Percentiles rank a stretch among this genome's conserved stretches.
These are phyloP conservation scores for Thalassiosira profunda DNA, from an alignment of 108 stramenopile genomes.

Conservation along the genomic window DNA sequence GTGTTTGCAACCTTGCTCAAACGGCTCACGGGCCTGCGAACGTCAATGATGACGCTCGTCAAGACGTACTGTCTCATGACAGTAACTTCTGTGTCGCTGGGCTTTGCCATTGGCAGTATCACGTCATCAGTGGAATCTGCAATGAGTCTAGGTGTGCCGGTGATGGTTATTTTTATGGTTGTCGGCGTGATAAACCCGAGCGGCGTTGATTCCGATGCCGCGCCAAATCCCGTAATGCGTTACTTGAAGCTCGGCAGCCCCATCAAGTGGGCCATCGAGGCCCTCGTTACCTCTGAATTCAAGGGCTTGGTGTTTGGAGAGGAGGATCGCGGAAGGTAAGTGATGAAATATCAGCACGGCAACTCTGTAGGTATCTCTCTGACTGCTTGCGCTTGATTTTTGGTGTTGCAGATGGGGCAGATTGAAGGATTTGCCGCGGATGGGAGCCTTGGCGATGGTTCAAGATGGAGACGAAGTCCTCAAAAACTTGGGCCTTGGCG, in stretches of 20 bases:
- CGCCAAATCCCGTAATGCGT: slow-evolving; percentile 55
- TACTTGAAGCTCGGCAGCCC: slow-evolving; percentile 63
- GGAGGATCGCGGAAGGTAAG: slow-evolving; percentile 31
- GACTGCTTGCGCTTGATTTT: not conserved
- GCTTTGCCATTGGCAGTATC: slow-evolving; percentile 83
- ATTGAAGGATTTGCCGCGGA: slow-evolving; percentile 67
- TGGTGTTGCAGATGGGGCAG: slow-evolving; percentile 25
- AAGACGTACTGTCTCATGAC: slow-evolving; percentile 80
- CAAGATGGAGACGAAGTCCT: slow-evolving; percentile 85
- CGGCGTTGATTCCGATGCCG: slow-evolving; percentile 58
- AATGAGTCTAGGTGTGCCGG: slow-evolving; percentile 54
- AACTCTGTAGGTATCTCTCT: not conserved
- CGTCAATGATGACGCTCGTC: slow-evolving; percentile 57
- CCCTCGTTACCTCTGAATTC: slow-evolving; percentile 79
- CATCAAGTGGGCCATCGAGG: slow-evolving; percentile 83
- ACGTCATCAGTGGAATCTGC: slow-evolving; percentile 66
- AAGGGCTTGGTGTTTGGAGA: slow-evolving; percentile 69
- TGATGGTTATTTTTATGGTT: slow-evolving; percentile 65
- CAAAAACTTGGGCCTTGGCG: slow-evolving; percentile 67
- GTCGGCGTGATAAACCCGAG: slow-evolving; percentile 90
- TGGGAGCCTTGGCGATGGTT: slow-evolving; percentile 86
- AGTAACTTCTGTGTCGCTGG: slow-evolving; percentile 73
- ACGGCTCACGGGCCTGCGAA: slow-evolving; percentile 57
- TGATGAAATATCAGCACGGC: not conserved
- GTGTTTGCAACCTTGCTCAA: slow-evolving; percentile 75